Percentiles rank a stretch among this genome's conserved stretches.
Evolutionary conservation across 2,329 filamentous ascomycete genomes (phyloP).

Genomic region (Ceratocystis diversiconidia): DNA sequence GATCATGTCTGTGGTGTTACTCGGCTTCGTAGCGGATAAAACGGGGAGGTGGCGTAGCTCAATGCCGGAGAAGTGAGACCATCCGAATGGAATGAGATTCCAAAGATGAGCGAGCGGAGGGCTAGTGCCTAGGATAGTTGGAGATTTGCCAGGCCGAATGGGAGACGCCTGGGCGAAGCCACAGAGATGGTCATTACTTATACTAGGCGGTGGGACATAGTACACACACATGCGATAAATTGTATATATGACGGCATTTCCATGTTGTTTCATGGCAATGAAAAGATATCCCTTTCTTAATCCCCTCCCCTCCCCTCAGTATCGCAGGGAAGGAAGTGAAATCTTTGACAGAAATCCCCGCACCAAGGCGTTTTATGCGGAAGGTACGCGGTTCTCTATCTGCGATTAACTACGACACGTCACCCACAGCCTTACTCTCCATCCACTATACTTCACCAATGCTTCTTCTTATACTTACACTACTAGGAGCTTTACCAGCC

Average conservation of each 20-base stretch:
- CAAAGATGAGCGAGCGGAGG: background rate
- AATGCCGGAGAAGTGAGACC: background rate
- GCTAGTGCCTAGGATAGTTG: background rate
- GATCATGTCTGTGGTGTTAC: conserved; percentile 33
- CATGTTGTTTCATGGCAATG: background rate
- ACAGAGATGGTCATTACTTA: too few relatives aligned
- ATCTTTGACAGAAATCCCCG: background rate
- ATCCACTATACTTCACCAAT: background rate
- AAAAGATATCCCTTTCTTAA: too few relatives aligned
- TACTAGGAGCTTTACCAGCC: too few relatives aligned
- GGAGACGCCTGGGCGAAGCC: background rate
- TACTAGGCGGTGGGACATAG: too few relatives aligned
- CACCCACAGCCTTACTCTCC: background rate
- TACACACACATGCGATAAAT: background rate
- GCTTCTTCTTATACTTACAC: background rate
- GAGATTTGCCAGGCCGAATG: background rate
- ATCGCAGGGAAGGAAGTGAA: background rate
- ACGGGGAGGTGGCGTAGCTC: background rate
- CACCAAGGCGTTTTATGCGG: background rate
- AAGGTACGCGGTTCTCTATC: background rate
- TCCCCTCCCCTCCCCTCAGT: too few relatives aligned
- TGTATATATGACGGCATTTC: background rate
- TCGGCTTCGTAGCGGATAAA: conserved; percentile 21
- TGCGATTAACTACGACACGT: too few relatives aligned
- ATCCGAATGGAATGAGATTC: too few relatives aligned